A percentile compares a stretch with the other conserved stretches of the same genome.
These are phyloP conservation scores for Teunomyces lycoperdinae DNA, from an alignment of 805 yeast genomes.

Conservation along the genomic window DNA sequence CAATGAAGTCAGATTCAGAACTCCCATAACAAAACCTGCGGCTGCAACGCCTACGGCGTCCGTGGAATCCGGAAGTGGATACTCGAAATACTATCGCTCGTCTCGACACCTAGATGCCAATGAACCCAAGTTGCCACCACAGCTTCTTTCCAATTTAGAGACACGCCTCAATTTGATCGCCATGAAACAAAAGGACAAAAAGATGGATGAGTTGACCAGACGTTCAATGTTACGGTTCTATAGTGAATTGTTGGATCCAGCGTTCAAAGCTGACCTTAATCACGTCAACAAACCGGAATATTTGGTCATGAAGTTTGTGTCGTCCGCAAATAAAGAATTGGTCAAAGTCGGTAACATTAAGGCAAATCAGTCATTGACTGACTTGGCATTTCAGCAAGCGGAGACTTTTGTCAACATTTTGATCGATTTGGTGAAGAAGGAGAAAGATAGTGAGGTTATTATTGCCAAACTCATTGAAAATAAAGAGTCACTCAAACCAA, in stretches of 20 bases:
- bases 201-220: slow-evolving; percentile 49
- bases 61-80: slow-evolving; percentile 1
- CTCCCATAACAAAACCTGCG: slow-evolving; percentile 16
- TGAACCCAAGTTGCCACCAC: slow-evolving; percentile 36
- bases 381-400: slow-evolving; percentile 36
- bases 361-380: slow-evolving; percentile 27
- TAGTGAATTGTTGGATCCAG: slow-evolving; percentile 54
- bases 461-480: slow-evolving; percentile 44
- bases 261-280: slow-evolving; percentile 30
- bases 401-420: slow-evolving; percentile 35
- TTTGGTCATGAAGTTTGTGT: slow-evolving; percentile 50
- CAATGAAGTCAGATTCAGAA: slow-evolving; percentile 61
- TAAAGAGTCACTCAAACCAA: slow-evolving; percentile 35
- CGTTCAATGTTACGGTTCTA: slow-evolving; percentile 61
- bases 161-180: slow-evolving; percentile 44
- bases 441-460: slow-evolving; percentile 35
- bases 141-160: slow-evolving; percentile 39
- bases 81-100: slow-evolving; percentile 9
- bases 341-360: slow-evolving; percentile 37
- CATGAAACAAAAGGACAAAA: slow-evolving; percentile 34
- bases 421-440: slow-evolving; percentile 35
- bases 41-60: neutral
- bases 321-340: slow-evolving; percentile 51
- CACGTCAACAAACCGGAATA: slow-evolving; percentile 41
- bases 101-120: slow-evolving; percentile 6